Evolutionary conservation across 306 rosid species (phyloP).

Genomic region (Lupinus albus): DNA sequence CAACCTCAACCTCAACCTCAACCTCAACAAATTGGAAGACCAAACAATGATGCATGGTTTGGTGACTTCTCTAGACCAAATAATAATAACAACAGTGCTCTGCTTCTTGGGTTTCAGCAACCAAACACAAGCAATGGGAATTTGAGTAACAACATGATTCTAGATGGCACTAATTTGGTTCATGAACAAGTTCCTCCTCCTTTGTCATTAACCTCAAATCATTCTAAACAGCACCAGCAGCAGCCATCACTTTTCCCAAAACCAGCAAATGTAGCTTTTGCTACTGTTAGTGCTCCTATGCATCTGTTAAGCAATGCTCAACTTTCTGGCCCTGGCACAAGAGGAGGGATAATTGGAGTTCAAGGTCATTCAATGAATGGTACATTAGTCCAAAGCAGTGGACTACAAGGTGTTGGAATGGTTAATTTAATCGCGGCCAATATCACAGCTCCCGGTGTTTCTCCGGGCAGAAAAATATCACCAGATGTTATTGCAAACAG

Average conservation of each 20-base stretch:
- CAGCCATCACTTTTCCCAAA: conserved; percentile 75
- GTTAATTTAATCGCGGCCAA: conserved; percentile 52
- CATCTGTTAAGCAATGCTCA: conserved; percentile 62
- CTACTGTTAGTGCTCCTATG: conserved; percentile 54
- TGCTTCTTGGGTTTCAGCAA: conserved; percentile 63
- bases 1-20: conserved; percentile 52
- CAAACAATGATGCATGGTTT: conserved; percentile 52
- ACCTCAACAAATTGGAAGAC: conserved; percentile 50
- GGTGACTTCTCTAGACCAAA: conserved; percentile 55
- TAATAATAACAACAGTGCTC: conserved; percentile 40
- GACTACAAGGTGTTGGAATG: conserved; percentile 46
- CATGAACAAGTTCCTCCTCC: conserved; percentile 49
- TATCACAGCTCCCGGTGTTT: conserved; percentile 48
- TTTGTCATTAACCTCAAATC: conserved; percentile 48
- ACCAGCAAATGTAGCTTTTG: conserved; percentile 62
- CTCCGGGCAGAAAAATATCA: conserved; percentile 63
- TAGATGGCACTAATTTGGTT: conserved; percentile 49
- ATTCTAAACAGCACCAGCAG: conserved; percentile 52
- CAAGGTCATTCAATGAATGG: conserved; percentile 57
- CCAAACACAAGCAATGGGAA: conserved; percentile 50
- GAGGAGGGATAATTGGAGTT: conserved; percentile 53
- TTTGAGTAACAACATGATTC: conserved; percentile 52
- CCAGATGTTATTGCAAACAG: conserved; percentile 52
- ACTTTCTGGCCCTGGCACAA: conserved; percentile 49
- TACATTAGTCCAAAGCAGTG: conserved; percentile 48